These are phyloP conservation scores for Herpotrichia juniperi DNA, from an alignment of 2,329 filamentous ascomycete genomes.

Conservation along the genomic window DNA sequence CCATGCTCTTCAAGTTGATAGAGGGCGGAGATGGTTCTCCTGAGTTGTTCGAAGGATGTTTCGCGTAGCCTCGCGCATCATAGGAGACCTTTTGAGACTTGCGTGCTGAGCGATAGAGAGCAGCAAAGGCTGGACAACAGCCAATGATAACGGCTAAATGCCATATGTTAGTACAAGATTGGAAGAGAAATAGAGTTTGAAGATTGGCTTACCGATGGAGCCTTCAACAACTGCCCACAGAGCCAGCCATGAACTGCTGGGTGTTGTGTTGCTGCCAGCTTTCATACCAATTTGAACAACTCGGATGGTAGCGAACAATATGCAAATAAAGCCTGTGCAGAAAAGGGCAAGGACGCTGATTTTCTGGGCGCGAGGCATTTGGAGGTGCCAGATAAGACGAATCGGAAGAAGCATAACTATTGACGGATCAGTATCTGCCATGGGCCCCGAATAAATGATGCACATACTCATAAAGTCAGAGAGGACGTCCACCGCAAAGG, in stretches of 20 bases:
- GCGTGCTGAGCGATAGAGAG: constrained; percentile 13
- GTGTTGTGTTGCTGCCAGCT: constrained; percentile 29
- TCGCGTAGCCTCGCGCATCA: constrained; percentile 19
- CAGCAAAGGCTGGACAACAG: constrained; percentile 27
- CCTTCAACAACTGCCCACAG: constrained; percentile 46
- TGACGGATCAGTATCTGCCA: neutral
- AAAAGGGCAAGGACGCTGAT: constrained; percentile 37
- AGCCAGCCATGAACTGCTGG: constrained; percentile 43
- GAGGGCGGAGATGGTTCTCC: neutral
- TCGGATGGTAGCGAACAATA: constrained; percentile 31
- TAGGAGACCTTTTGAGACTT: constrained; percentile 6
- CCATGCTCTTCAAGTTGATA: constrained; percentile 14
- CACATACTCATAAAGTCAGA: constrained; percentile 44
- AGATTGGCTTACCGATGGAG: constrained; percentile 35
- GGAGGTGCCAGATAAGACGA: constrained; percentile 44
- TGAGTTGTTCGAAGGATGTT: constrained; percentile 12
- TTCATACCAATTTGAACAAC: constrained; percentile 41
- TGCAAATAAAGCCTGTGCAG: constrained; percentile 31
- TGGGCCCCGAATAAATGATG: neutral
- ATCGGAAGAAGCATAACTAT: constrained; percentile 48
- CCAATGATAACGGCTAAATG: constrained; percentile 30
- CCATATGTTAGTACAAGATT: neutral
- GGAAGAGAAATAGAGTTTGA: neutral
- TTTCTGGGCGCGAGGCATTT: constrained; percentile 42
- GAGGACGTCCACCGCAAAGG: constrained; percentile 43